These are phyloP conservation scores for Trichosporon sp. DNA, from an alignment of 1,284 basidiomycete genomes.

Conservation along the genomic window DNA sequence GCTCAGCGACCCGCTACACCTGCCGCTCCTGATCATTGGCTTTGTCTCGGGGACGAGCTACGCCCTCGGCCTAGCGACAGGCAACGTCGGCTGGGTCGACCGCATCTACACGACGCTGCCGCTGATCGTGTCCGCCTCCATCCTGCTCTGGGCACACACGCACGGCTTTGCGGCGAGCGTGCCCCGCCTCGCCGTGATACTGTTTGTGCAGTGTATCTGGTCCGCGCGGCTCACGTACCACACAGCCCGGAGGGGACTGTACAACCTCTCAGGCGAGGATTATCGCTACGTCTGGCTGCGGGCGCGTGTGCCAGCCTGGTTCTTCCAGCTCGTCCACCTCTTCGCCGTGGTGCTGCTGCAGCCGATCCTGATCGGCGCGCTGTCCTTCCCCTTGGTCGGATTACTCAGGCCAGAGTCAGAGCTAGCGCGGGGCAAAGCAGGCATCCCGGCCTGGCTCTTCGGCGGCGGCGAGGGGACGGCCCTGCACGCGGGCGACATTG, in stretches of 20 bases:
- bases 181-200: slow-evolving; percentile 71
- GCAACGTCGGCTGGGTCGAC: slow-evolving; percentile 79
- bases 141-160: slow-evolving; percentile 61
- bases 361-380: slow-evolving; percentile 67
- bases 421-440: slow-evolving; percentile 17
- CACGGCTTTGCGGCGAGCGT: slow-evolving; percentile 62
- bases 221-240: slow-evolving; percentile 75
- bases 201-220: slow-evolving; percentile 67
- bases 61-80: slow-evolving; percentile 60
- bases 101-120: slow-evolving; percentile 73
- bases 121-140: slow-evolving; percentile 73
- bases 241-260: slow-evolving; percentile 80
- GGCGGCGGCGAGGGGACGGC: slow-evolving; percentile 56
- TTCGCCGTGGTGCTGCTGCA: slow-evolving; percentile 66
- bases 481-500: slow-evolving; percentile 67
- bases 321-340: slow-evolving; percentile 77
- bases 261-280: slow-evolving; percentile 70
- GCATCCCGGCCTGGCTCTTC: slow-evolving; percentile 19
- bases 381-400: slow-evolving; percentile 60
- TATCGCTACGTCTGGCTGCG: slow-evolving; percentile 87
- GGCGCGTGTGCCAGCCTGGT: slow-evolving; percentile 64
- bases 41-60: slow-evolving; percentile 42
- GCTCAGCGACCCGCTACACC: slow-evolving; percentile 41
- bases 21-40: slow-evolving; percentile 35
- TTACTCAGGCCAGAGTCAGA: slow-evolving; percentile 16